These are phyloP conservation scores for Fusarium coffeatum DNA, from an alignment of 2,329 filamentous ascomycete genomes.

Conservation along the genomic window DNA sequence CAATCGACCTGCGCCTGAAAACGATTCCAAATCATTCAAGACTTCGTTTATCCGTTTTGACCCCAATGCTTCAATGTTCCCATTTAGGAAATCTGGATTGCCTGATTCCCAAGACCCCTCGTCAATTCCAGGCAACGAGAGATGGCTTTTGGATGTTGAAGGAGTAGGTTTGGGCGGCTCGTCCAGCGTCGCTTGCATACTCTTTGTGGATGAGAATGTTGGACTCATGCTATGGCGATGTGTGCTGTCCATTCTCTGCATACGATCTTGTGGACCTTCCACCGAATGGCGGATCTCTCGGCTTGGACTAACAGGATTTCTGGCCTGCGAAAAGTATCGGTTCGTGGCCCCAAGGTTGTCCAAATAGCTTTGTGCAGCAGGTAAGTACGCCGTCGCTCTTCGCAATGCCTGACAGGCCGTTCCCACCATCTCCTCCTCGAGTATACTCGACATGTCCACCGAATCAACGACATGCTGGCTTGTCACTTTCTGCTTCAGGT, in stretches of 20 bases:
- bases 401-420: conserved; percentile 31
- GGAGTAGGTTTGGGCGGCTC: background rate
- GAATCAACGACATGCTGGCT: background rate
- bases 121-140: conserved; percentile 25
- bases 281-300: conserved; percentile 13
- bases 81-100: conserved; percentile 3
- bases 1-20: conserved; percentile 38
- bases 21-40: conserved; percentile 44
- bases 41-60: conserved; percentile 37
- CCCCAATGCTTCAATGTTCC: conserved; percentile 17
- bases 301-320: background rate
- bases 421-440: conserved; percentile 18
- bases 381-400: conserved; percentile 27
- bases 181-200: conserved; percentile 19
- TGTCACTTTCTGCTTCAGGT: conserved; percentile 55
- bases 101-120: background rate
- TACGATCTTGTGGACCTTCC: conserved; percentile 7
- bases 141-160: conserved; percentile 19
- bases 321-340: conserved; percentile 26
- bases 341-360: conserved; percentile 28
- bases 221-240: conserved; percentile 20
- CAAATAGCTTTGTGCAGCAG: conserved; percentile 33
- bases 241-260: background rate
- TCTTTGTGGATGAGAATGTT: conserved; percentile 18
- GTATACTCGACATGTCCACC: background rate